Conservation (phyloP, 768 basidiomycete species). For the Bullera alba region DNA sequence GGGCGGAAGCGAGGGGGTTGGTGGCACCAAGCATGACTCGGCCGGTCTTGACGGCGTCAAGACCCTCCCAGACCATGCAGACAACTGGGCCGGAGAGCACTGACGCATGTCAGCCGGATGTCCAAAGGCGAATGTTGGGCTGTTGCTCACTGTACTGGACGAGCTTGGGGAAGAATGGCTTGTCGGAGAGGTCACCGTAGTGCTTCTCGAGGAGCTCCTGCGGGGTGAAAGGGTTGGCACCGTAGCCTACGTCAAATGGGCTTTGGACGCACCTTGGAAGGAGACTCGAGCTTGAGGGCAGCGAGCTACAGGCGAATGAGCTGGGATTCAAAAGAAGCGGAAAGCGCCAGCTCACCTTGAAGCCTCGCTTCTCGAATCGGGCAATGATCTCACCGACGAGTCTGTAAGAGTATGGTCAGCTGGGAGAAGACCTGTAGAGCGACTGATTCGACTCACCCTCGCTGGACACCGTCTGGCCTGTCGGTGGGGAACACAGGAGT, state of each 20-base stretch:
- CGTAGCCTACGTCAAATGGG: neutral
- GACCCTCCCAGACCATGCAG: constrained; percentile 76
- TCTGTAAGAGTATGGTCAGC: constrained; percentile 22
- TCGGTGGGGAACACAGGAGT: neutral
- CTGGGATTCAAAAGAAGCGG: neutral
- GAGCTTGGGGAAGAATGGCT: constrained; percentile 92
- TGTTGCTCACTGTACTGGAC: constrained; percentile 66
- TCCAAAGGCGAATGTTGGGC: neutral
- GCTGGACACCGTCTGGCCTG: constrained; percentile 98
- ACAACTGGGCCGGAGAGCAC: constrained; percentile 72
- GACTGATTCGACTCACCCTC: constrained; percentile 51
- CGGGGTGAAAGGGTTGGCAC: neutral
- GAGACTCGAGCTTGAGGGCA: constrained; percentile 82
- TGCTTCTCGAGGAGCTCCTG: constrained; percentile 84
- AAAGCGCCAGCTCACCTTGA: constrained; percentile 54
- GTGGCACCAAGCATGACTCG: constrained; percentile 93
- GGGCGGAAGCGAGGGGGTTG: constrained; percentile 83
- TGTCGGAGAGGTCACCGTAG: constrained; percentile 90
- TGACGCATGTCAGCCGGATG: constrained; percentile 15
- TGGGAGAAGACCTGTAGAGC: neutral
- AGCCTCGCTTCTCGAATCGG: constrained; percentile 96
- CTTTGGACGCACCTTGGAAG: constrained; percentile 51
- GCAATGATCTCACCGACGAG: constrained; percentile 92
- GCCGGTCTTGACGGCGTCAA: constrained; percentile 63
- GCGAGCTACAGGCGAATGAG: constrained; percentile 52